Evolutionary conservation across 768 basidiomycete genomes (phyloP), one percentile per base, ranked within the genome.

Genomic region (Rhizopogon rudus): DNA sequence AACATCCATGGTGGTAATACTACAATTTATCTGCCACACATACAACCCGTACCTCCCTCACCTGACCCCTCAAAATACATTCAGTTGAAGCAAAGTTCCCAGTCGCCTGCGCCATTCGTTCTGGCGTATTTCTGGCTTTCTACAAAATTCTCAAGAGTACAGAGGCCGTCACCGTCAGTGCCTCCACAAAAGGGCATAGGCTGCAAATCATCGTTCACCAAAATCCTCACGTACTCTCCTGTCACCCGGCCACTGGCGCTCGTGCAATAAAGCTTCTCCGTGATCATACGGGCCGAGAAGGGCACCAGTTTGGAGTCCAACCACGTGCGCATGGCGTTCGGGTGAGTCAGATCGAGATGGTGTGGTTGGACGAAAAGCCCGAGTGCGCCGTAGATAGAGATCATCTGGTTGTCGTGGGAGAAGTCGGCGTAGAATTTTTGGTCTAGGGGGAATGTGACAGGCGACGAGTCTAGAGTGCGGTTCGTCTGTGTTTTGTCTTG

Each of bases 401-500:
- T 75, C 81, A 94, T 88, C 63, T 85, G 71, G 67, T 91, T 87
- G 65, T 93, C 91, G 65, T 94, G 91, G 7, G 88, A 82, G 67
- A 94, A 93, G 70, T 94, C 91, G 20, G 80, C 83, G 62, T 88
- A 91, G 44, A 91, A 63, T 5, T 74, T 73, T 56, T 81, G 79
- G 56, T 83, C 62, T 12, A 89, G 76, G 0, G 91, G 91, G 73
- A 94, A 94, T 0, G 88, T 91, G 12, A 61, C 61, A 0, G 82
- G 81, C 4, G 78, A 76, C 0, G 73, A 62, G 64, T 88, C 84
- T 29, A 94, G 77, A 0, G 91, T 93, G 9, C 68, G 69, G 68
- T 93, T 93, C 2, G 87, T 89, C 61, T 88, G 86, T 0, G 90
- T 92, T 58, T 77, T 63, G 67, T 92, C 90, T 40, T 65, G 66